Evolutionary conservation across 495 filamentous ascomycete species (phyloP).

Genomic region (Neurospora intermedia): DNA sequence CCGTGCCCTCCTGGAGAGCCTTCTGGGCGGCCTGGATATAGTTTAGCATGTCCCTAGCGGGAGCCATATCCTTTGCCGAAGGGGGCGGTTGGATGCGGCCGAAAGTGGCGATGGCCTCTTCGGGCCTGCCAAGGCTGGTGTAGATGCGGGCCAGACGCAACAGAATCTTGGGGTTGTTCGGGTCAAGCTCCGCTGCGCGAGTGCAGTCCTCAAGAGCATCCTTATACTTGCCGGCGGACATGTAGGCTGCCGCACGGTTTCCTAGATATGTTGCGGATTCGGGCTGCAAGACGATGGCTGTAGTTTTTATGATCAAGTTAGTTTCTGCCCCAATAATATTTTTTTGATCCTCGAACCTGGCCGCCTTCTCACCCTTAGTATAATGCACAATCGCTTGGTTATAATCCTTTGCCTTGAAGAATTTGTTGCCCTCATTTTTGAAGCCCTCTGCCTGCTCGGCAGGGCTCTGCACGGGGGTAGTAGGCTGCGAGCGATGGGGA

Average conservation of each 20-base stretch:
- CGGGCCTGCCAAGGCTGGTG: conserved; percentile 70
- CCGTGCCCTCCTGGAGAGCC: conserved; percentile 55
- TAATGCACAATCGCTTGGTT: conserved; percentile 80
- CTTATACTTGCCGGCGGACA: conserved; percentile 65
- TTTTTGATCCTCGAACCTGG: neutral
- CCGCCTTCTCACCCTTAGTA: conserved; percentile 59
- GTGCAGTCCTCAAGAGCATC: conserved; percentile 80
- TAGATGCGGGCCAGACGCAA: conserved; percentile 83
- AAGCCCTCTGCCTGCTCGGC: conserved; percentile 72
- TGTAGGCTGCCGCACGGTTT: conserved; percentile 89
- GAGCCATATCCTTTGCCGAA: conserved; percentile 68
- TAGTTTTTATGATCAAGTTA: conserved; percentile 7
- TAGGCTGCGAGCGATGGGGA: conserved; percentile 59
- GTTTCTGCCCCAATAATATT: neutral
- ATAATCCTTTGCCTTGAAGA: conserved; percentile 88
- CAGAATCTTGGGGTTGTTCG: conserved; percentile 73
- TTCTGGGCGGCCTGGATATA: conserved; percentile 75
- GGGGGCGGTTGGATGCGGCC: conserved; percentile 61
- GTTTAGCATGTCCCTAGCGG: conserved; percentile 71
- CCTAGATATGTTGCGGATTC: conserved; percentile 80
- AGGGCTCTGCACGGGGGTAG: conserved; percentile 42
- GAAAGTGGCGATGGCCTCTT: conserved; percentile 76
- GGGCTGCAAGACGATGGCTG: conserved; percentile 74
- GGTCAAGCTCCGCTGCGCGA: conserved; percentile 67
- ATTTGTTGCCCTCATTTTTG: conserved; percentile 90